Percentiles rank a stretch among this genome's conserved stretches.
phyloP scores from a whole-genome alignment of 805 yeast genomes.

The Metschnikowia henanensis region DNA sequence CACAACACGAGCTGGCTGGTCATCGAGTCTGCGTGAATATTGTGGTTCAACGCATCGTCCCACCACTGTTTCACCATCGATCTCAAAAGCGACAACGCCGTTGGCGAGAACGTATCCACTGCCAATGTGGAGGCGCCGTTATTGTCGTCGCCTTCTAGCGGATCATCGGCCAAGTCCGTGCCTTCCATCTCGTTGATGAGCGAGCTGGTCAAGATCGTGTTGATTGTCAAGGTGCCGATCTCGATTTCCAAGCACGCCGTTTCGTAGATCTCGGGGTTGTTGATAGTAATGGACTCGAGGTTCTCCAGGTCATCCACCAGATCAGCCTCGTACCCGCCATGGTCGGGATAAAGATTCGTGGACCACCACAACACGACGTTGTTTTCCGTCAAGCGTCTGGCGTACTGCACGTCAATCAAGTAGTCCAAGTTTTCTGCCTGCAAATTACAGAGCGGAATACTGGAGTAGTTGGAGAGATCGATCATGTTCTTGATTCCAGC shows the following conservation, averaged over 20 bases:
- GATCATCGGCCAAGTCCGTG: conserved; percentile 62
- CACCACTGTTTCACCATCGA: conserved; percentile 86
- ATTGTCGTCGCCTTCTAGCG: conserved; percentile 31
- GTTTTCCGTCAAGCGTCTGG: conserved; percentile 65
- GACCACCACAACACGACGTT: conserved; percentile 95
- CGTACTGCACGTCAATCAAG: conserved; percentile 83
- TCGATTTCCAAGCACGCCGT: conserved; percentile 77
- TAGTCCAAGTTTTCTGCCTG: conserved; percentile 75
- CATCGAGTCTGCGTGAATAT: conserved; percentile 76
- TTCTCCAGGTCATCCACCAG: conserved; percentile 53
- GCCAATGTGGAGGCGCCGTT: conserved; percentile 57
- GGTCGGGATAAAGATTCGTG: conserved; percentile 72
- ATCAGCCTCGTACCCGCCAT: conserved; percentile 79
- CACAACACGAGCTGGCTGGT: conserved; percentile 80
- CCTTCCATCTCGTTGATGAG: conserved; percentile 88
- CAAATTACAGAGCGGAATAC: conserved; percentile 85
- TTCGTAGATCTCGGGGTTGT: conserved; percentile 76
- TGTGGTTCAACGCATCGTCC: conserved; percentile 77
- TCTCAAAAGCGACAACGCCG: conserved; percentile 71
- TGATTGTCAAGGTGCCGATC: conserved; percentile 76
- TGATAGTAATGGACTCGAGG: conserved; percentile 67
- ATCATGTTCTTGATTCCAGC: conserved; percentile 69
- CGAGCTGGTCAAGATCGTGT: conserved; percentile 83
- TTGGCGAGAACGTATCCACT: conserved; percentile 78
- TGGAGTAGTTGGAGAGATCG: conserved; percentile 66